Base-by-base conservation (phyloP, 1,139 yeast genomes). In the Sugiyamaella pinicola region DNA sequence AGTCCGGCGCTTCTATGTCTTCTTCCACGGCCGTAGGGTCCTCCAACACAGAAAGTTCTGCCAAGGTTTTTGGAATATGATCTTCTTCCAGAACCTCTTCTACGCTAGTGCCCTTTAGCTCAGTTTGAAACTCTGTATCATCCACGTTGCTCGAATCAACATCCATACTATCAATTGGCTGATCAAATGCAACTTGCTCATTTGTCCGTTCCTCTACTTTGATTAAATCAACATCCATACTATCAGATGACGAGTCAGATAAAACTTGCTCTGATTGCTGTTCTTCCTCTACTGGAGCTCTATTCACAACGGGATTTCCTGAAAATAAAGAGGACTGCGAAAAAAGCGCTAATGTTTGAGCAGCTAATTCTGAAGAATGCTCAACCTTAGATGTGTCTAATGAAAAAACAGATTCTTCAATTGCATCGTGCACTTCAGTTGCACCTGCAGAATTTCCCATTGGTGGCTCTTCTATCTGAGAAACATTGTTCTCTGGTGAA, bases 241-340 rank as follows among this genome's bases (percentile, higher is more conserved):
- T 9, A 17, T 42, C 46, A 26, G 10, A 7, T 7, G 12, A 10
- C 9, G 31, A 26, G 31, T 7, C 31, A 26, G 31, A 26, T 9
- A 7, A 10, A 13, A 42, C 17, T 29, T 5, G 15, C 24, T 12
- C 26, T 13, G 35, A 10, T 13, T 19, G 35, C 22, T 19, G 7
- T 9, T 28, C 37, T 21, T 12, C 26, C n/a, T 3, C 24, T 31
- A 31, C 18, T 15, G 26, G 42, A 18, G 24, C 37, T 37, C 9
- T n/a, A 17, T 3, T 15, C 15, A 24, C 19, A 42, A 31, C n/a
- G 2, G 34, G 24, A 26, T 24, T 26, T 6, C 22, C 34, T 4
- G 51, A 47, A 47, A 47, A 47, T 34, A 47, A 40, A 3, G 51
- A 39, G 21, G 54, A 51, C 17, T 47, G 35, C 10, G 54, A 47